Evolutionary conservation across 1,284 basidiomycete species (phyloP), one percentile per base, ranked within the genome.

Genomic region (Papiliotrema terrestris): DNA sequence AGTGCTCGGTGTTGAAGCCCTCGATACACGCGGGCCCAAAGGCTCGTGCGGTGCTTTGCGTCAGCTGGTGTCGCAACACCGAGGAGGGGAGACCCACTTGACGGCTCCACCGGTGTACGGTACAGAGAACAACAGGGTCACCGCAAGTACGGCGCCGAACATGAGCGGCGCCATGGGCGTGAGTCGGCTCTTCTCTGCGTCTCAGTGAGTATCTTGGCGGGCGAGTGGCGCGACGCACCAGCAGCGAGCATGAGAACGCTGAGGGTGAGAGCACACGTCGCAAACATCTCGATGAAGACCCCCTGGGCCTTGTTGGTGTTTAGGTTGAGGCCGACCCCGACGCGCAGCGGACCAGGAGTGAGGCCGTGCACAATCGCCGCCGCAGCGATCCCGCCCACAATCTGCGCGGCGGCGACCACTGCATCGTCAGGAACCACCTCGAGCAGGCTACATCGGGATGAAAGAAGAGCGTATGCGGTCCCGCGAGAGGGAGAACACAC

Each of bases 121-220:
- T 15, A 60, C 57, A 6, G 76, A 82, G 58, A 71, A 85, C 78
- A 89, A 72, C 62, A 87, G 84, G 59, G 84, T 81, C 5, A 82
- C 81, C 66, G 87, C 86, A 17, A 88, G 74, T 1, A 84, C 86
- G 55, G 86, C 78, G 8, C 86, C 87, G 52, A 89, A 86, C 3
- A 86, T 85, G 58, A 89, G 74, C 2, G 87, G 88, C 22, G 87
- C 87, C 57, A 89, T 83, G 1, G 86, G 85, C 0, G 87, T 89
- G 0, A 82, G 79, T 23, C 79, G 76, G 66, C 86, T 85, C 75
- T 88, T 66, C 42, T 66, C 61, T 62, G 83, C 83, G 17, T 5
- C 5, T 32, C 29, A 32, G 29, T 32, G 29, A 5, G 29, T n/a
- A n/a, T 32, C 29, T 11, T 32, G 29, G 29, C 29, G 29, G 6